phyloP scores from a whole-genome alignment of 2,329 filamentous ascomycete genomes.

The Penicillium sp. region DNA sequence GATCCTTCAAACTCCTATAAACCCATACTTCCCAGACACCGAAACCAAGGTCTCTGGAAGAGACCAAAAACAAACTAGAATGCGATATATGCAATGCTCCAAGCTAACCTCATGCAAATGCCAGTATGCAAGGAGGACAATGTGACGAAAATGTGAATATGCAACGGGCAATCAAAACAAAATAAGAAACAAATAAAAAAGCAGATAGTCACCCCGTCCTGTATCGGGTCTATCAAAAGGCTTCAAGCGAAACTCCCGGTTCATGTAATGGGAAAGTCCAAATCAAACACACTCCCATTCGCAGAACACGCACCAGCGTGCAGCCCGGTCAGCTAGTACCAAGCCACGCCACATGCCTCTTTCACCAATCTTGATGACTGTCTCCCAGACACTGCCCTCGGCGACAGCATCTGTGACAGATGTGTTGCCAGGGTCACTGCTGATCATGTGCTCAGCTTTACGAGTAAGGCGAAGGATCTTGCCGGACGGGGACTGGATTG shows the following conservation, averaged over 20 bases:
- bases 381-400: constrained; percentile 63
- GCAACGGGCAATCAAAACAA: constrained; percentile 3
- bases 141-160: constrained; percentile 6
- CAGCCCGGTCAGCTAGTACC: constrained; percentile 63
- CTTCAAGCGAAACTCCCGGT: constrained; percentile 1
- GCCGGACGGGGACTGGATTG: constrained; percentile 88
- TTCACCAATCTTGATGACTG: constrained; percentile 66
- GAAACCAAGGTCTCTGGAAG: constrained; percentile 2
- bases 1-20: constrained; percentile 3
- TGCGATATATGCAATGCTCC: constrained; percentile 25
- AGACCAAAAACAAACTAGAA: constrained; percentile 7
- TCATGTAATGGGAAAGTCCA: not conserved
- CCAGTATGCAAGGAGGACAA: constrained; percentile 18
- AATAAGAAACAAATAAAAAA: constrained; percentile 4
- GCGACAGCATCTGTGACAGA: constrained; percentile 39
- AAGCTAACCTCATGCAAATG: constrained; percentile 28
- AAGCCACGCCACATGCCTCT: constrained; percentile 62
- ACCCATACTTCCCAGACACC: constrained; percentile 14
- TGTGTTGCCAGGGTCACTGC: constrained; percentile 32
- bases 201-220: not conserved
- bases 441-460: constrained; percentile 48
- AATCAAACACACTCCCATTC: constrained; percentile 62
- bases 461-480: constrained; percentile 75
- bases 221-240: constrained; percentile 1
- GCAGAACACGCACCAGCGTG: constrained; percentile 68